Conservation (phyloP, 495 filamentous ascomycete genomes). For the Annulohypoxylon bovei region DNA sequence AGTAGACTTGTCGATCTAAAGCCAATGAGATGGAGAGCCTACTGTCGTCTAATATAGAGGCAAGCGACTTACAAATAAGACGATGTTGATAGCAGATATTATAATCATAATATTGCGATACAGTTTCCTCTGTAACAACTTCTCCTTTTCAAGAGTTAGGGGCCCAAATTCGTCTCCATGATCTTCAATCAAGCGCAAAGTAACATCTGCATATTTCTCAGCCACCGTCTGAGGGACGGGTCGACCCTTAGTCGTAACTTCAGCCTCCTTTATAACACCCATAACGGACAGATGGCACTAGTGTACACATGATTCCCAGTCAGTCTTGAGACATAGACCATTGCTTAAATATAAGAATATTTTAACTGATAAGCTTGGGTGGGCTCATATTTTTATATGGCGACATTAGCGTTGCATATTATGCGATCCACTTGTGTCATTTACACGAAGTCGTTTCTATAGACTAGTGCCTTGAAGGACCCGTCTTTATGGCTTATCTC, state of each 20-base stretch:
- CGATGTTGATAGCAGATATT: constrained; percentile 3
- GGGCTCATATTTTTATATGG: neutral
- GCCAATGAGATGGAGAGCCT: neutral
- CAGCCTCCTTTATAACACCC: neutral
- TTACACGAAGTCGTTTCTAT: neutral
- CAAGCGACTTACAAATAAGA: neutral
- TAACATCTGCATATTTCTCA: constrained; percentile 8
- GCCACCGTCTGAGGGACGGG: neutral
- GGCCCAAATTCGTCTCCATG: constrained; percentile 2
- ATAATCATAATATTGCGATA: neutral
- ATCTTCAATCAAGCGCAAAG: neutral
- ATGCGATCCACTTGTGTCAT: constrained; percentile 6
- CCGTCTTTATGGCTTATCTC: neutral
- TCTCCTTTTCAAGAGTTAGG: neutral
- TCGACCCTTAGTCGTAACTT: neutral
- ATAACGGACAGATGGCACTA: neutral
- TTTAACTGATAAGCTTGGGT: neutral
- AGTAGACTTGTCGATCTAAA: constrained; percentile 20
- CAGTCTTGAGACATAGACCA: neutral
- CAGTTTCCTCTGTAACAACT: neutral
- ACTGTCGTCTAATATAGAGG: neutral
- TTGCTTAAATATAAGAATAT: neutral
- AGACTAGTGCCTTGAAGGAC: neutral
- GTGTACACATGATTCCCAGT: neutral
- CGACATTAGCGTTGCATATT: constrained; percentile 1